phyloP scores from a whole-genome alignment of 306 rosid species.

The Lathyrus sativus region DNA sequence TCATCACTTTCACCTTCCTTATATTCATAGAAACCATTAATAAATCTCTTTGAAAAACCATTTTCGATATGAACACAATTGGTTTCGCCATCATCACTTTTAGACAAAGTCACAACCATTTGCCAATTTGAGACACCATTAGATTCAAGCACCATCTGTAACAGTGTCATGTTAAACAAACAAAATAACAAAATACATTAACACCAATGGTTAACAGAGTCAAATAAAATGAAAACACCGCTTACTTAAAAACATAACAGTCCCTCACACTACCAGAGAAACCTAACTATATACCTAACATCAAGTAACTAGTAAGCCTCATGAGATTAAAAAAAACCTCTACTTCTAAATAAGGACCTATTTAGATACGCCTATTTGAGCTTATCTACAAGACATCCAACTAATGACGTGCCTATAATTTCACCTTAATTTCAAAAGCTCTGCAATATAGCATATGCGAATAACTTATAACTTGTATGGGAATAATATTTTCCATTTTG shows the following conservation, averaged over 20 bases:
- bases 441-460: no score
- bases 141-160: constrained; percentile 67
- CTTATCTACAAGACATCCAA: neutral
- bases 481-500: neutral
- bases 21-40: constrained; percentile 27
- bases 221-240: neutral
- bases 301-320: no score
- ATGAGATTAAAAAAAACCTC: no score
- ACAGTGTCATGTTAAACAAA: constrained; percentile 6
- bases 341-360: no score
- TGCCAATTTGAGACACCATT: constrained; percentile 82
- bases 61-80: constrained; percentile 41
- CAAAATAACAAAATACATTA: neutral
- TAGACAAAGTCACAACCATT: constrained; percentile 65
- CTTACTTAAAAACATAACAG: neutral
- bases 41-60: constrained; percentile 43
- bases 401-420: neutral
- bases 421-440: no score
- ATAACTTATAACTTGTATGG: no score
- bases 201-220: neutral
- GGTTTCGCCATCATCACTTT: constrained; percentile 29
- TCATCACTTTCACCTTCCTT: constrained; percentile 61
- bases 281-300: no score
- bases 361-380: neutral
- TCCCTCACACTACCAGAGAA: no score